Evolutionary conservation across 768 basidiomycete genomes (phyloP).

Genomic region (Lentinula raphanica): DNA sequence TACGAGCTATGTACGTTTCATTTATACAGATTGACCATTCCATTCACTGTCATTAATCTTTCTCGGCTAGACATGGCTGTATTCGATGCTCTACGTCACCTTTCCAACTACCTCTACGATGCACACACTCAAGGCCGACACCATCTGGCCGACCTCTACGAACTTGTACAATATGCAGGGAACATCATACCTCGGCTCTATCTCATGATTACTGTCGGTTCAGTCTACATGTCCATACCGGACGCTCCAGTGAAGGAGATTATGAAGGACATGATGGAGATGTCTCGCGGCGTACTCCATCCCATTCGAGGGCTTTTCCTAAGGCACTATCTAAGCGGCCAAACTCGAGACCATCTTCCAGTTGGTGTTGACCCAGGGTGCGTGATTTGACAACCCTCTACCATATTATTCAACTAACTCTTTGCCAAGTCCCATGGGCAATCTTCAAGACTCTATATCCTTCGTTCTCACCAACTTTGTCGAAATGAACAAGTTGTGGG

Average conservation of each 20-base stretch:
- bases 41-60: not conserved
- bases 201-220: constrained; percentile 99
- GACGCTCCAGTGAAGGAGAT: constrained; percentile 98
- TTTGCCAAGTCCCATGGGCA: constrained; percentile 68
- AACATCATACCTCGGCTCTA: constrained; percentile 92
- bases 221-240: constrained; percentile 97
- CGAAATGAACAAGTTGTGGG: constrained; percentile 99
- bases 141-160: constrained; percentile 97
- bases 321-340: constrained; percentile 93
- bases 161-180: constrained; percentile 98
- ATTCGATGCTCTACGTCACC: constrained; percentile 91
- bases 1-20: constrained; percentile 84
- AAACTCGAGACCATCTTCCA: constrained; percentile 94
- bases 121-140: constrained; percentile 89
- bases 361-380: constrained; percentile 82
- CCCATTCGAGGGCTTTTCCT: constrained; percentile 96
- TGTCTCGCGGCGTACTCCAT: constrained; percentile 95
- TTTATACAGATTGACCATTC: not conserved
- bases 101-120: constrained; percentile 95
- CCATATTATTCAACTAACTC: constrained; percentile 4
- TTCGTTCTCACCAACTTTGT: constrained; percentile 99
- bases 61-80: constrained; percentile 86
- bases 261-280: constrained; percentile 99
- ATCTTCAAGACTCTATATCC: constrained; percentile 89
- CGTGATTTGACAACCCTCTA: constrained; percentile 16